Percentiles rank a stretch among this genome's conserved stretches.
Evolutionary conservation across 371 early-diverging fungal species (phyloP).

Genomic region (Umbelopsis sp.): DNA sequence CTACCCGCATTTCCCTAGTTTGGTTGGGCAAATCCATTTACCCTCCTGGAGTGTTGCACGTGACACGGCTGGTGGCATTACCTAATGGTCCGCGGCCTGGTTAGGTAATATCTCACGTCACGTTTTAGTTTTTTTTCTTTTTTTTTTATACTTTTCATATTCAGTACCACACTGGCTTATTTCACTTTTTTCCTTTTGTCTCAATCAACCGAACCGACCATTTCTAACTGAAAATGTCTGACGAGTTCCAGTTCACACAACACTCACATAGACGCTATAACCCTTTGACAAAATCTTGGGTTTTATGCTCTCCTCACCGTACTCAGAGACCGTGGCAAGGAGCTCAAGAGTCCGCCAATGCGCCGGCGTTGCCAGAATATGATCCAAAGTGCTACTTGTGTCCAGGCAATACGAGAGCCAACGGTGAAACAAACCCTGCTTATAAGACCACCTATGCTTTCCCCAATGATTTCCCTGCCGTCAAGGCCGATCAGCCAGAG

Average conservation of each 20-base stretch:
- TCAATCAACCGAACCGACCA: background rate
- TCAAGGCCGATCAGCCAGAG: conserved; percentile 68
- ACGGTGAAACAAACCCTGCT: conserved; percentile 74
- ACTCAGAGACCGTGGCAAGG: conserved; percentile 95
- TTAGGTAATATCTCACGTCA: conserved; percentile 14
- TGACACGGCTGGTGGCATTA: background rate
- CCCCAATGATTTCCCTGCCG: conserved; percentile 90
- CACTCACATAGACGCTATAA: conserved; percentile 90
- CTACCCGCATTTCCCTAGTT: too few species aligned
- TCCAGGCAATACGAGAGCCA: conserved; percentile 82
- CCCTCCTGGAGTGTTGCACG: background rate
- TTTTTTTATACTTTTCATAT: conserved; percentile 4
- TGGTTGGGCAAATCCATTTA: too few species aligned
- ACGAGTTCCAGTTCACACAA: conserved; percentile 61
- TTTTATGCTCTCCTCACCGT: conserved; percentile 94
- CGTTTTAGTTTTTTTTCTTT: conserved; percentile 14
- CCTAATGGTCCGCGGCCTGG: background rate
- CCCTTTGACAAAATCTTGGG: conserved; percentile 87
- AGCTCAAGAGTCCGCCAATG: conserved; percentile 60
- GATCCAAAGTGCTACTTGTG: conserved; percentile 88
- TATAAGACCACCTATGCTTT: conserved; percentile 82
- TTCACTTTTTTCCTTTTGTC: background rate
- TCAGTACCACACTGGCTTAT: background rate
- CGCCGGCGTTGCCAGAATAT: conserved; percentile 59
- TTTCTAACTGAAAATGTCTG: background rate